phyloP scores from a whole-genome alignment of 345 rosid genomes.

The Euphorbia lathyris region DNA sequence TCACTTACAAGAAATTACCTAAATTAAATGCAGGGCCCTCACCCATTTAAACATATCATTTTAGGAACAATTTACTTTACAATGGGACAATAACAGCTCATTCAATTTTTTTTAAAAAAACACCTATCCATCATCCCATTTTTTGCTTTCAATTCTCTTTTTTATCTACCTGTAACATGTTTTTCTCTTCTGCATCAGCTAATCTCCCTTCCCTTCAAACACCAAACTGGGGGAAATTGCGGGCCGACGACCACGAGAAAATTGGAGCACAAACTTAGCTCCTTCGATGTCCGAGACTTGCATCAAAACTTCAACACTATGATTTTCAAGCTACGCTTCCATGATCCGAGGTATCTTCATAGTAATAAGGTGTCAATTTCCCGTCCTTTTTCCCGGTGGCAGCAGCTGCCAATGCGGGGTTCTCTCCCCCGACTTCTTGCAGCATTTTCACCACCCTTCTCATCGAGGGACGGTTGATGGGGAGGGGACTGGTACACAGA shows the following conservation, averaged over 20 bases:
- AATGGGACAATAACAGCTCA: constrained; percentile 21
- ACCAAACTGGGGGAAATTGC: constrained; percentile 19
- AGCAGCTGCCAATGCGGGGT: constrained; percentile 16
- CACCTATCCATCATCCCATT: background rate
- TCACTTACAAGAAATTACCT: background rate
- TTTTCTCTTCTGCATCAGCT: background rate
- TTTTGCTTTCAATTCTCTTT: background rate
- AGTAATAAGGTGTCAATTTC: constrained; percentile 81
- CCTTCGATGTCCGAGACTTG: constrained; percentile 8
- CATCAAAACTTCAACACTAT: background rate
- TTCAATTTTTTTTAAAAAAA: constrained; percentile 2
- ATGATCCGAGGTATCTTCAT: constrained; percentile 73
- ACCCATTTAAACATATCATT: background rate
- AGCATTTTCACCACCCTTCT: constrained; percentile 88
- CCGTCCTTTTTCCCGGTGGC: constrained; percentile 58
- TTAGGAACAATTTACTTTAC: constrained; percentile 20
- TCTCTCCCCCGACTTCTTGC: constrained; percentile 65
- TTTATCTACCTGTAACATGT: background rate
- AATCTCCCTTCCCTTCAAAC: constrained; percentile 12
- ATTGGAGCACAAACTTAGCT: constrained; percentile 7
- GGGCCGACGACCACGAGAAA: constrained; percentile 20
- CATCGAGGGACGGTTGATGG: constrained; percentile 95
- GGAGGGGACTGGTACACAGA: constrained; percentile 80
- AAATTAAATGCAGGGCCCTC: background rate
- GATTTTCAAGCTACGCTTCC: constrained; percentile 67